Percentiles rank a stretch among this genome's conserved stretches.
phyloP scores from a whole-genome alignment of 345 rosid genomes.

The Syzygium aromaticum region DNA sequence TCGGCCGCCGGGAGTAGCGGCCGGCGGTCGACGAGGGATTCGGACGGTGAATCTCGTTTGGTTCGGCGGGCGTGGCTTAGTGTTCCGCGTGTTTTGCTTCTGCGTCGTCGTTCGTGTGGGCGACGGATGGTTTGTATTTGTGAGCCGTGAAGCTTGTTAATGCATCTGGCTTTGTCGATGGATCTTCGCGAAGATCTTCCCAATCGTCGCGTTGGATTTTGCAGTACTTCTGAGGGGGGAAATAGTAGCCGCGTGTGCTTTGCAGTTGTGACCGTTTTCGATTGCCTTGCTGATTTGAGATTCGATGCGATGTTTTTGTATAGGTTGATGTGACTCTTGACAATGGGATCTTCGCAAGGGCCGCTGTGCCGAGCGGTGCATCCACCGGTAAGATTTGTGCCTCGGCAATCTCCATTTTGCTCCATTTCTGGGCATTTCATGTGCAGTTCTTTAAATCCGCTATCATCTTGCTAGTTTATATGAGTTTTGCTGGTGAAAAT shows the following conservation, averaged over 20 bases:
- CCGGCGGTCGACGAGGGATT: background rate
- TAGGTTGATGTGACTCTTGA: constrained; percentile 66
- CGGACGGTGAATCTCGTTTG: background rate
- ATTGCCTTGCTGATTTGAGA: background rate
- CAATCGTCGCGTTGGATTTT: background rate
- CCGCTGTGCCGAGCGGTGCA: constrained; percentile 98
- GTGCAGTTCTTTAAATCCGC: background rate
- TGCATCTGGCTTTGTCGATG: background rate
- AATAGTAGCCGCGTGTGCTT: background rate
- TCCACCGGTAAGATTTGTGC: constrained; percentile 58
- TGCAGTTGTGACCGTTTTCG: background rate
- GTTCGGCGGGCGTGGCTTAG: background rate
- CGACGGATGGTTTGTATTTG: background rate
- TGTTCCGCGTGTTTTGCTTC: background rate
- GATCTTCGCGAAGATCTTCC: background rate
- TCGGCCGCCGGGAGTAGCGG: background rate
- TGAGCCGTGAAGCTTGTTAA: background rate
- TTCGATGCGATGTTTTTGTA: background rate
- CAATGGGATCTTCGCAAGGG: constrained; percentile 47
- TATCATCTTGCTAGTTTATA: background rate
- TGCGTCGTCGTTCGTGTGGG: rapidly evolving
- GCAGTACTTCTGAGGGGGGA: background rate
- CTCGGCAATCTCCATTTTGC: background rate
- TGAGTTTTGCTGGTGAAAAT: background rate
- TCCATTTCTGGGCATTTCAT: background rate